Evolutionary conservation across 2,329 filamentous ascomycete genomes (phyloP), one percentile per base, ranked within the genome.

Genomic region (Ceratocystiopsis sp.): DNA sequence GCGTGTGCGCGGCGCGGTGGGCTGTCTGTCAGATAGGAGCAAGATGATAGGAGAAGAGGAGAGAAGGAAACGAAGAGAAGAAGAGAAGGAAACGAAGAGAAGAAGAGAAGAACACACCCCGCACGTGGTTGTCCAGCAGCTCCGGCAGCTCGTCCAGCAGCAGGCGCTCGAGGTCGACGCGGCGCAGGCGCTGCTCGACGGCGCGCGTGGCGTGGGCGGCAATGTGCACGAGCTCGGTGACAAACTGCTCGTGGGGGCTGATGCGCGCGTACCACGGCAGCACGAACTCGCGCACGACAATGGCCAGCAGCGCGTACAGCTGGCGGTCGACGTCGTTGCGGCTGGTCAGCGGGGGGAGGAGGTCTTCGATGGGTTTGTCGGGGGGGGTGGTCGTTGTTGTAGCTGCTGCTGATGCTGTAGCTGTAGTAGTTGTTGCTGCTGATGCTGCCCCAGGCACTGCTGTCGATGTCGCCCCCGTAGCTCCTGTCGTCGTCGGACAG

Each of bases 261-360:
- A 98, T 91, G 59, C 80, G 89, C 50, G 69, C 71, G 65, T 98
- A 98, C 91, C 91, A 98, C 32, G 76, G 78, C 59, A 91, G 80
- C 35, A 98, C 82, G 58, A 86, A 94, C 50, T 95, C 86, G 54
- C 83, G 78, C 53, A 95, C 69, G 48, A 96, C 77, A 46, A 96
- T 81, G 42, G 91, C 83, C 47, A 98, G 78, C 47, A 96, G 73
- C 25, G 84, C 89, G 58, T 96, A 98, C 5, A 98, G 71, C 62
- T 98, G 83, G 45, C 93, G 65, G 59, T 98, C 91, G 46, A 96
- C 76, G 52, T 93, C 85, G 59, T 94, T 93, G 42, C 85, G 86
- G 64, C 86, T 94, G 40, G 89, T 96, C 55, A 98, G 68, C 35
- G 87, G 86, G 46, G 89, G 91, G 38, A 98, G 67, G 37, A 94